Evolutionary conservation across 371 early-diverging fungal species (phyloP).

Genomic region (Mortierella sp.): DNA sequence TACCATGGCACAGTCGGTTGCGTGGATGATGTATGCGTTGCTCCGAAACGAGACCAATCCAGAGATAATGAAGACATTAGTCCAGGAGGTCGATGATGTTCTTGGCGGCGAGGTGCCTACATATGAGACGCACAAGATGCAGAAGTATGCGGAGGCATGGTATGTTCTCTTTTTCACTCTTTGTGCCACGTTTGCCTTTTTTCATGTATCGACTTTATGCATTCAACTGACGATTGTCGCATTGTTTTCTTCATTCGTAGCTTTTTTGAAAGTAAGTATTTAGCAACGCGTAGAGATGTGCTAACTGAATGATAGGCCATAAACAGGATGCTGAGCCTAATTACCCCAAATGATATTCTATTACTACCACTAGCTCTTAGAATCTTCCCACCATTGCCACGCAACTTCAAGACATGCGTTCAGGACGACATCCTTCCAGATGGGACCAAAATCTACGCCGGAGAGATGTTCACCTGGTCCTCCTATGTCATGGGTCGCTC

Average conservation of each 20-base stretch:
- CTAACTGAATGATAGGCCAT: neutral
- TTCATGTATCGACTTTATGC: neutral
- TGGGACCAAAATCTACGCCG: slow-evolving; percentile 67
- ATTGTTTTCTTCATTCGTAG: slow-evolving; percentile 3
- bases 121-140: slow-evolving; percentile 30
- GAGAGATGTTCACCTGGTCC: slow-evolving; percentile 64
- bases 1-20: slow-evolving; percentile 80
- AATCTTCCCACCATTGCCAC: slow-evolving; percentile 73
- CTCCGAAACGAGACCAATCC: slow-evolving; percentile 17
- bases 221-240: neutral
- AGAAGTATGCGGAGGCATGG: slow-evolving; percentile 50
- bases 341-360: neutral
- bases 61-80: slow-evolving; percentile 4
- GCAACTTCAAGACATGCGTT: slow-evolving; percentile 67
- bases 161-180: neutral
- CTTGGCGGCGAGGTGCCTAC: slow-evolving; percentile 24
- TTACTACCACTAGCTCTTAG: slow-evolving; percentile 64
- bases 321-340: neutral
- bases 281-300: too few relatives aligned
- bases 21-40: slow-evolving; percentile 75
- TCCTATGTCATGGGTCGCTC: slow-evolving; percentile 70
- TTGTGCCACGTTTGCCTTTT: neutral
- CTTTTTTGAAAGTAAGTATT: slow-evolving; percentile 21
- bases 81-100: slow-evolving; percentile 27
- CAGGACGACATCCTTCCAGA: slow-evolving; percentile 75